phyloP scores from a whole-genome alignment of 2,329 filamentous ascomycete genomes.

The Aspergillus unguis region DNA sequence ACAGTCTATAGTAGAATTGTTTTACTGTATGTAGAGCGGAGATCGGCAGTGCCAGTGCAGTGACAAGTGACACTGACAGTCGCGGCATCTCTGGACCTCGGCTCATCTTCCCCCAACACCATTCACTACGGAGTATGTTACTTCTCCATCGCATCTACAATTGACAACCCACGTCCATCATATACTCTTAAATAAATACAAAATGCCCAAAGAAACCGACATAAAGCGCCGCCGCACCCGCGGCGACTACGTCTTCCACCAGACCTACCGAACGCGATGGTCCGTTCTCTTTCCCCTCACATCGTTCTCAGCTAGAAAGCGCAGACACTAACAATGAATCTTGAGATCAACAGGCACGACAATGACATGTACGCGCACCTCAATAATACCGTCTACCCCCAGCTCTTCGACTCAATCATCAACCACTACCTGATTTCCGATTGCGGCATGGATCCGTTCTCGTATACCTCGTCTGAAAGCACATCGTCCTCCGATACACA shows the following conservation, averaged over 20 bases:
- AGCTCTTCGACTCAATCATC: slow-evolving; percentile 83
- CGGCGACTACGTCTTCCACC: slow-evolving; percentile 70
- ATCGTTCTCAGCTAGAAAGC: neutral
- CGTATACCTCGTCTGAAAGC: slow-evolving; percentile 32
- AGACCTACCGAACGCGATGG: slow-evolving; percentile 88
- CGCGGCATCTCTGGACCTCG: slow-evolving; percentile 5
- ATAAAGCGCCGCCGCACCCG: slow-evolving; percentile 61
- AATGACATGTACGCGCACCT: slow-evolving; percentile 95
- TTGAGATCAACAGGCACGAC: slow-evolving; percentile 62
- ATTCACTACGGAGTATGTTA: neutral
- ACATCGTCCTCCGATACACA: neutral
- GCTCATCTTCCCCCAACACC: neutral
- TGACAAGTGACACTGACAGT: neutral
- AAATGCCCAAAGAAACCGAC: slow-evolving; percentile 26
- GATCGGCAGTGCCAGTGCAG: neutral
- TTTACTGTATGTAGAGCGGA: too few species aligned
- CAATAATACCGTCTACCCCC: slow-evolving; percentile 86
- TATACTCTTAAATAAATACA: slow-evolving; percentile 17
- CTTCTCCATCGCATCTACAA: neutral
- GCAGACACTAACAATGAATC: neutral
- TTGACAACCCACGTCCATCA: neutral
- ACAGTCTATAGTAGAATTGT: too few species aligned
- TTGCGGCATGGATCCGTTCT: slow-evolving; percentile 69
- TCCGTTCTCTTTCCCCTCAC: slow-evolving; percentile 35
- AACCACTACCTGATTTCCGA: slow-evolving; percentile 82